These are phyloP conservation scores for Grigorovia jiainica DNA, from an alignment of 805 yeast genomes.

Conservation along the genomic window DNA sequence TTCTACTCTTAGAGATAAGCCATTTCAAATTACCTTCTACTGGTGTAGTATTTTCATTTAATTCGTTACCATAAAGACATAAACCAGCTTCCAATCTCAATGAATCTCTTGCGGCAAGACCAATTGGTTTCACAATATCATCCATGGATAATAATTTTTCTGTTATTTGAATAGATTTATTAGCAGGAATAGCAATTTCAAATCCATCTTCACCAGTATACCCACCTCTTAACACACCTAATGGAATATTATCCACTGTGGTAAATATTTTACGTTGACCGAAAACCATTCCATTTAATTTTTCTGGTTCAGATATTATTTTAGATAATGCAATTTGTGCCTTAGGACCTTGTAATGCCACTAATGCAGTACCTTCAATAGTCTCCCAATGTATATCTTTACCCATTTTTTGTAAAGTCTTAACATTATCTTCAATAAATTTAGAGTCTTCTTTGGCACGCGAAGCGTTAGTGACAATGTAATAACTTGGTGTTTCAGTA, in stretches of 20 bases:
- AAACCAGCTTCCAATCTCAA: constrained; percentile 94
- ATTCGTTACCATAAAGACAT: constrained; percentile 94
- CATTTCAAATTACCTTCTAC: constrained; percentile 83
- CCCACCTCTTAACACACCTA: constrained; percentile 89
- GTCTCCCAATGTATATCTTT: constrained; percentile 30
- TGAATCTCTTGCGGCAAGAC: constrained; percentile 97
- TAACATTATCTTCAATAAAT: constrained; percentile 49
- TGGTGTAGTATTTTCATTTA: constrained; percentile 72
- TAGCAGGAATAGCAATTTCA: constrained; percentile 70
- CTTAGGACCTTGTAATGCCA: constrained; percentile 91
- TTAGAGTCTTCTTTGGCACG: constrained; percentile 72
- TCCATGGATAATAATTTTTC: constrained; percentile 45
- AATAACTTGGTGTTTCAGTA: constrained; percentile 47
- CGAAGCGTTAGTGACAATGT: constrained; percentile 94
- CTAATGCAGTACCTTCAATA: constrained; percentile 56
- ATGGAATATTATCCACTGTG: constrained; percentile 31
- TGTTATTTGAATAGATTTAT: constrained; percentile 52
- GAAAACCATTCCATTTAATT: constrained; percentile 53
- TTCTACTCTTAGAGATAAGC: constrained; percentile 77
- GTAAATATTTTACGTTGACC: constrained; percentile 46
- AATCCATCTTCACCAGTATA: constrained; percentile 99
- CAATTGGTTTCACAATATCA: constrained; percentile 68
- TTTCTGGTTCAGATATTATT: constrained; percentile 38
- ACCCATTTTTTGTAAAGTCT: constrained; percentile 15
- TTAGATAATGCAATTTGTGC: constrained; percentile 60